Base-by-base conservation (phyloP, 1,139 yeast genomes). In the Hansenula lynferdii region DNA sequence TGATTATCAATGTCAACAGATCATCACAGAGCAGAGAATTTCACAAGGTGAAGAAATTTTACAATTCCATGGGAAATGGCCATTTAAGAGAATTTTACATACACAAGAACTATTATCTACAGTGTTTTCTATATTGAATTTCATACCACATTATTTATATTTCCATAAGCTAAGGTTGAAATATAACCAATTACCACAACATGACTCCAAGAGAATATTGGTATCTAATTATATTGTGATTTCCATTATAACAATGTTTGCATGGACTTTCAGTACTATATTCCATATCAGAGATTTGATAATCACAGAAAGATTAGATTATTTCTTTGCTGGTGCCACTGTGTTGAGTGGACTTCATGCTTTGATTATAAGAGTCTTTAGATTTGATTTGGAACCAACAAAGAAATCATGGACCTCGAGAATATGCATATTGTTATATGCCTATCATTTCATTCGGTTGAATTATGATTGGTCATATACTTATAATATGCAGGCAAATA, bases 61-160 rank as follows among this genome's bases (percentile, higher is more conserved):
- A 35, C 98, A 92, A 57, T 92, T 87, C 62, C 97, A 92, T 59
- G 98, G 98, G 0, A 92, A 92, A 62, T 92, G 98, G 98, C 97
- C 97, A 3, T 92, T 92, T 54, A 49, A 67, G 31, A 70, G 98
- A 40, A 55, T 84, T 1, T 62, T 70, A 16, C 95, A 95, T 0
- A 67, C 85, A 23, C 98, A 92, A 58, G 98, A 92, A 57, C 65
- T 89, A 0, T 83, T 81, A 14, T 82, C 95, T n/a, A 78, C 84
- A 3, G 23, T 87, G 1, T 92, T 92, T 60, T 85, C 96, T 11
- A 48, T 90, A 9, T 80, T 86, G 8, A 92, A 92, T 57, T 77
- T 86, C 41, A 49, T 77, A 15, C 95, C 95, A 3, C 95, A 90
- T 57, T 75, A 70, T 44, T 41, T 64, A 34, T 96, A 95, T 4